These are phyloP conservation scores for Erodium texanum DNA, from an alignment of 441 rosid species.

Conservation along the genomic window DNA sequence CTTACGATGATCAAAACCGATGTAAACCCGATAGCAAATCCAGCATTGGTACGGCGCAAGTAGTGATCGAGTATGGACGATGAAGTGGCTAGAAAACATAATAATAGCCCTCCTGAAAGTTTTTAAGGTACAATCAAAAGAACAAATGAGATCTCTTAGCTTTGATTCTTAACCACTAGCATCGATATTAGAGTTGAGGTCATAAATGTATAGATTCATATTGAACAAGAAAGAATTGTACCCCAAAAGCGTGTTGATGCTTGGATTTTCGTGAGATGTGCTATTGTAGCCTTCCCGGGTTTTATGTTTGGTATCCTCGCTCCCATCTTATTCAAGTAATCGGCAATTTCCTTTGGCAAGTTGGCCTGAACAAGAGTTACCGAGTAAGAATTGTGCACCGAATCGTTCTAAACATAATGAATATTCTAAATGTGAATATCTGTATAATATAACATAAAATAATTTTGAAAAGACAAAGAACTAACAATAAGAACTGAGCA, in stretches of 20 bases:
- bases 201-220: too few species aligned
- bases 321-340: conserved; percentile 91
- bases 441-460: too few species aligned
- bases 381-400: too few species aligned
- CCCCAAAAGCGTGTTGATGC: conserved; percentile 99
- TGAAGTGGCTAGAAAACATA: conserved; percentile 79
- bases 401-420: too few species aligned
- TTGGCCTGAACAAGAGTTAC: conserved; percentile 52
- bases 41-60: conserved; percentile 67
- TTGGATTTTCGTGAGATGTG: conserved; percentile 72
- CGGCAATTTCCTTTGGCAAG: conserved; percentile 92
- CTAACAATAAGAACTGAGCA: too few species aligned
- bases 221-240: conserved; percentile 19
- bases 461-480: too few species aligned
- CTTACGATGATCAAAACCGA: conserved; percentile 83
- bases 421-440: too few species aligned
- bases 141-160: too few species aligned
- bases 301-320: conserved; percentile 88
- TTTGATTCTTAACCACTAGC: conserved; percentile 15
- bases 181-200: conserved; percentile 1
- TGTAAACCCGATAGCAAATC: conserved; percentile 83
- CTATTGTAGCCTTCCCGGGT: conserved; percentile 94
- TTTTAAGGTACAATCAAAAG: conserved; percentile 7
- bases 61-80: conserved; percentile 77
- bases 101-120: conserved; percentile 68